phyloP scores from a whole-genome alignment of 2,329 filamentous ascomycete species.

The Fusarium haematococcum region DNA sequence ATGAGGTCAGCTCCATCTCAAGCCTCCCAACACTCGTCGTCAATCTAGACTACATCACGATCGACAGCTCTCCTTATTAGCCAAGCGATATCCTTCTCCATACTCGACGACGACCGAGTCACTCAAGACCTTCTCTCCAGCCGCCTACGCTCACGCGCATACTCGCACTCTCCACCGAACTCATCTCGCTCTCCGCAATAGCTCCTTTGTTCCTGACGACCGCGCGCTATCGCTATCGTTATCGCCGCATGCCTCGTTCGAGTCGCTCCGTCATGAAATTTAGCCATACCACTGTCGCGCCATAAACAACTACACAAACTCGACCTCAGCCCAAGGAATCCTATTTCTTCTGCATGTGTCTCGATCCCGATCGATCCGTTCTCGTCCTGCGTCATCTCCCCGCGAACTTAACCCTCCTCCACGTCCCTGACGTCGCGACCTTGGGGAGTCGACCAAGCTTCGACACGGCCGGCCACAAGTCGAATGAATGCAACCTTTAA shows the following conservation, averaged over 20 bases:
- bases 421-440: constrained; percentile 35
- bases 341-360: constrained; percentile 41
- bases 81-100: constrained; percentile 27
- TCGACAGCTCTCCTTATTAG: constrained; percentile 37
- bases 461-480: constrained; percentile 45
- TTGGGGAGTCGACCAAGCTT: constrained; percentile 45
- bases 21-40: constrained; percentile 41
- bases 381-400: constrained; percentile 15
- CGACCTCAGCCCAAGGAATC: constrained; percentile 9
- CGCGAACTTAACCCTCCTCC: constrained; percentile 19
- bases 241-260: constrained; percentile 39
- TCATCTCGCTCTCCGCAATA: constrained; percentile 1
- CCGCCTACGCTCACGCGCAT: constrained; percentile 16
- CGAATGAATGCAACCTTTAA: constrained; percentile 91
- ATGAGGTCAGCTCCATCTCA: constrained; percentile 37
- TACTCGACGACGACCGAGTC: constrained; percentile 16
- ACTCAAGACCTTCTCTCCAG: constrained; percentile 13
- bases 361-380: constrained; percentile 30
- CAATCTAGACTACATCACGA: constrained; percentile 42
- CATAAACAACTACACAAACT: constrained; percentile 22
- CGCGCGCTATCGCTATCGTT: constrained; percentile 35
- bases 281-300: constrained; percentile 19
- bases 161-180: constrained; percentile 5
- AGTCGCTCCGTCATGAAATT: constrained; percentile 33
- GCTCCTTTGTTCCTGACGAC: constrained; percentile 24